A percentile compares a stretch with the other conserved stretches of the same genome.
Evolutionary conservation across 352 stramenopile genomes (phyloP).

Genomic region (Phytophthora sojae): DNA sequence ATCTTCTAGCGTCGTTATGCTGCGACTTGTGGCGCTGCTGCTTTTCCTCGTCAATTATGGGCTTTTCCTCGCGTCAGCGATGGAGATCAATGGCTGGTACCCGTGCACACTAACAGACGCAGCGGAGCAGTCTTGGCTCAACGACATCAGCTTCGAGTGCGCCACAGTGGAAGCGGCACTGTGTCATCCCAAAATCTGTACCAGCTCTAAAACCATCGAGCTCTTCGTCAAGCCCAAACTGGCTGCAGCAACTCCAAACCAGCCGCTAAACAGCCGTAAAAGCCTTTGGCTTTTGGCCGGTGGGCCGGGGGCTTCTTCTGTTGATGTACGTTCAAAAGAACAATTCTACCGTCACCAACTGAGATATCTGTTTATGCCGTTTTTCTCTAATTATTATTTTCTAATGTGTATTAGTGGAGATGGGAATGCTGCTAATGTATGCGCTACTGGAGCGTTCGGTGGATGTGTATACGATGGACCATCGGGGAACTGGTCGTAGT

Average conservation of each 20-base stretch:
- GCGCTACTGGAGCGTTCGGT: constrained; percentile 36
- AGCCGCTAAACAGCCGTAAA: constrained; percentile 21
- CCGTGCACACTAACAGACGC: constrained; percentile 39
- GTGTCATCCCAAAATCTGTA: constrained; percentile 49
- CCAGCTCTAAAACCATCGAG: constrained; percentile 41
- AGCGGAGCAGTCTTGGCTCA: constrained; percentile 3
- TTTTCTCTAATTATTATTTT: background rate
- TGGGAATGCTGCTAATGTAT: constrained; percentile 49
- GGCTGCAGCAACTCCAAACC: constrained; percentile 8
- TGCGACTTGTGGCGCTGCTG: constrained; percentile 20
- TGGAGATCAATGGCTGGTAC: constrained; percentile 58
- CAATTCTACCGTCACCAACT: no score
- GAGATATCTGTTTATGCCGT: background rate
- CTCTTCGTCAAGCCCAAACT: constrained; percentile 59
- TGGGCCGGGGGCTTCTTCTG: constrained; percentile 50
- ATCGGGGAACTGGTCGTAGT: constrained; percentile 54
- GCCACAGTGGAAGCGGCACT: constrained; percentile 44
- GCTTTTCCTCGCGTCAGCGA: background rate
- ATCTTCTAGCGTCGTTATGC: constrained; percentile 15
- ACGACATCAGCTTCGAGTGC: constrained; percentile 49
- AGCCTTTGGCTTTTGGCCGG: constrained; percentile 62
- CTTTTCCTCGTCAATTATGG: constrained; percentile 15
- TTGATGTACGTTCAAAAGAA: constrained; percentile 29
- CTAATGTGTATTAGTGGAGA: constrained; percentile 40
- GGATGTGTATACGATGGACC: constrained; percentile 61